Base-by-base conservation (phyloP, 2,329 filamentous ascomycete genomes). In the Thelonectria olida region DNA sequence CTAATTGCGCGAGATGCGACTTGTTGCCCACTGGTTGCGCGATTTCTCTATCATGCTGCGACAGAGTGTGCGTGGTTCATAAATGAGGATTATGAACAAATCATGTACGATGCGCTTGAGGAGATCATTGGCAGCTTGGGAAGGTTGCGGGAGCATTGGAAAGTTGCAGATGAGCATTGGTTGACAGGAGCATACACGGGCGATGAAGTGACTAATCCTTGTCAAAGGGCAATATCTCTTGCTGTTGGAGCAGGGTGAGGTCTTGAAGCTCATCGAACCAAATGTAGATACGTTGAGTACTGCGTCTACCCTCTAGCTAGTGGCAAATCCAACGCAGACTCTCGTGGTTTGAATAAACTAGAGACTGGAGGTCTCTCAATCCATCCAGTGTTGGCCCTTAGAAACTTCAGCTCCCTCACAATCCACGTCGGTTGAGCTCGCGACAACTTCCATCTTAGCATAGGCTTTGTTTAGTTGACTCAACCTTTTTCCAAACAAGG, bases 31-130 rank as follows among this genome's bases (percentile, higher is more conserved):
- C 15, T 67, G 2, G 17, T 65, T 7, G 53, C 53, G 5, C 58
- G 49, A 5, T 62, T 50, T 12, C 58, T 66, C 1, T 69, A 69
- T 20, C 56, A 63, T 47, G 59, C 63, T 10, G 65, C 63, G 0
- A 69, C 61, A 0, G 65, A 68, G 22, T 70, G 67, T 10, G 58
- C 61, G 12, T 68, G 65, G 63, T 65, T 68, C 25, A 57, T 69
- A 2, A 54, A 51, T 2, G 67, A 71, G 55, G 54, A 67, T 27
- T 51, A 62, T n/a, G 57, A 67, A 5, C 53, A 51, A 3, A 19
- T 38, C 3, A 64, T 67, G 54, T 41, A 28, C n/a, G 41, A 54
- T 22, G 54, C 60, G 1, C 28, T 68, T 15, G 19, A 49, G 17
- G 38, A 63, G 3, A 56, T 67, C 25, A 13, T 66, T 1, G 9